Evolutionary conservation across 345 rosid species (phyloP).

Genomic region (Sapria himalayana): DNA sequence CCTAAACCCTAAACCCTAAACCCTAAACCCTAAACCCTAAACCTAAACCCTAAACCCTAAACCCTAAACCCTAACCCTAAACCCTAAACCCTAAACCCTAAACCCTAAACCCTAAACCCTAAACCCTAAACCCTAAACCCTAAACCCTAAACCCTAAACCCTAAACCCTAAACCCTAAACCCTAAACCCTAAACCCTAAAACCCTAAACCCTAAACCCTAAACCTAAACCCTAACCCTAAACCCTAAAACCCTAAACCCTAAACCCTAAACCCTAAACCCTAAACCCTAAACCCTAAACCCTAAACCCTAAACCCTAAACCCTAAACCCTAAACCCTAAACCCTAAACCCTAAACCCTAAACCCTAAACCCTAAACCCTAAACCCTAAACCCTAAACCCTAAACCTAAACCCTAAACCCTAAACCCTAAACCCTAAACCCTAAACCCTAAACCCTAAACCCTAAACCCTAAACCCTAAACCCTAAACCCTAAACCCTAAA

Average conservation of each 20-base stretch:
- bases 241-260: too few species aligned
- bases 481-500: conserved; percentile 6
- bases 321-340: conserved; percentile 5
- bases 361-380: neutral
- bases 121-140: conserved; percentile 8
- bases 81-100: conserved; percentile 5
- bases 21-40: conserved; percentile 6
- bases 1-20: conserved; percentile 6
- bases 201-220: too few species aligned
- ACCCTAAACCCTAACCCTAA: conserved; percentile 5
- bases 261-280: too few species aligned
- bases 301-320: conserved; percentile 5
- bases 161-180: too few species aligned
- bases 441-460: conserved; percentile 5
- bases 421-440: conserved; percentile 7
- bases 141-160: conserved; percentile 4
- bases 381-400: conserved; percentile 5
- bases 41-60: conserved; percentile 10
- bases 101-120: conserved; percentile 7
- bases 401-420: conserved; percentile 1
- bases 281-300: conserved; percentile 4
- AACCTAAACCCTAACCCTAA: too few species aligned
- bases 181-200: too few species aligned
- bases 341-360: conserved; percentile 2
- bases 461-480: conserved; percentile 5